Evolutionary conservation across 164 flowering plant genomes (phyloP).

Genomic region (Dillenia turbinata): DNA sequence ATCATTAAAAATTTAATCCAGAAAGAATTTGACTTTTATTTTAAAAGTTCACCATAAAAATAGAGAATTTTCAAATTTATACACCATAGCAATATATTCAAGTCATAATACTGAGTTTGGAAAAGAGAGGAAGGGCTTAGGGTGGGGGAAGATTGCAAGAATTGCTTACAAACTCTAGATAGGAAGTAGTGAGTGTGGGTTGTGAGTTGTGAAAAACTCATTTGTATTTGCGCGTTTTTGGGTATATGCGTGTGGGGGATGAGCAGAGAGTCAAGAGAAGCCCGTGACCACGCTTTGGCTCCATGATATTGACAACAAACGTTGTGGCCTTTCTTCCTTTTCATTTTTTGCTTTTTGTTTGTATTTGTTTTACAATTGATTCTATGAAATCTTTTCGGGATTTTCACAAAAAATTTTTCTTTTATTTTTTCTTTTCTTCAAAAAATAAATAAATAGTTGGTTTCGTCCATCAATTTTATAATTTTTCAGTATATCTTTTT

Average conservation of each 20-base stretch:
- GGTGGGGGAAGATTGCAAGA: too few species aligned
- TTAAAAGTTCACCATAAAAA: too few species aligned
- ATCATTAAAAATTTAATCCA: too few species aligned
- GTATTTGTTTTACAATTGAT: background rate
- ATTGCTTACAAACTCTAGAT: background rate
- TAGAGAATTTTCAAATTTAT: too few species aligned
- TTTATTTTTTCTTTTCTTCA: conserved; percentile 4
- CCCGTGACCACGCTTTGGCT: conserved; percentile 33
- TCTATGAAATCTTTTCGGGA: background rate
- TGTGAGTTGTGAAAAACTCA: conserved; percentile 6
- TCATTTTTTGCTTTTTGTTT: conserved; percentile 3
- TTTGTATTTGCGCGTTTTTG: background rate
- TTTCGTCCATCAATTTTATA: too few species aligned
- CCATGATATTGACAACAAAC: conserved; percentile 12
- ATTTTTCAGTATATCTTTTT: too few species aligned
- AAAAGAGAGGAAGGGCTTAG: too few species aligned
- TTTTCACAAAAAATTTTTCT: conserved; percentile 8
- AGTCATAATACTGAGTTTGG: too few species aligned
- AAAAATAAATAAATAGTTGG: too few species aligned
- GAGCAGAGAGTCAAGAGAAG: conserved; percentile 32
- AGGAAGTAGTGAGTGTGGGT: conserved; percentile 1
- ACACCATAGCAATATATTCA: too few species aligned
- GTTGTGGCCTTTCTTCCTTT: background rate
- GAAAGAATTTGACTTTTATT: too few species aligned
- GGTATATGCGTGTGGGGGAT: background rate